Base-by-base conservation (phyloP, 441 rosid genomes). In the Omphalea diandra region DNA sequence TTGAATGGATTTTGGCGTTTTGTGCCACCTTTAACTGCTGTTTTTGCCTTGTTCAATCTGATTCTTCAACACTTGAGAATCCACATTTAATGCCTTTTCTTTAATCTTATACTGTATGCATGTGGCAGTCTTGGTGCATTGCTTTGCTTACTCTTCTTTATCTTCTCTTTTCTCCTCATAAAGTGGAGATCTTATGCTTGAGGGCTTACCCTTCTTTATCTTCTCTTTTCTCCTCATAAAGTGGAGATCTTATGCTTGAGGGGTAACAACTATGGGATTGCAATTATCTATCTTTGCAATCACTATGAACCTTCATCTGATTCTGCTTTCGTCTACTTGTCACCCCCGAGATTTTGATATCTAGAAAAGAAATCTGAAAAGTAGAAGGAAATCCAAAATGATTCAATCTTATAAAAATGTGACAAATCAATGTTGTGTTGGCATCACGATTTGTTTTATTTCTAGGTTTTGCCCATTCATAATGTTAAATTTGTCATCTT, bases 1-100 rank as follows among this genome's bases (percentile, higher is more conserved):
- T 71, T 61, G 63, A 67, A 61, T 38, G 58, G 47, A 22, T 67
- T 58, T 67, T 61, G 69, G 61, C 27, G 38, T 66, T 70, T 41
- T n/a, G 14, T 47, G 27, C 15, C 33, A n/a, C 1, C 18, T 52
- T n/a, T 63, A 67, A 26, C 60, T 44, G 47, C 35, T 43, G 31
- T 35, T 58, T 29, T 57, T 53, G 29, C 12, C n/a, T 65, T 36
- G 49, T 26, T 44, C 12, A 58, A 36, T 49, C 15, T n/a, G 10
- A 41, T 29, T 65, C 15, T 12, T 27, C 44, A 29, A 49, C 18
- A 60, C 36, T 26, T 36, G 49, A 61, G 59, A 11, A 62, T 71
- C 50, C 54, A 11, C n/a, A 66, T 20, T 66, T 50, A 66, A 50
- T n/a, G 4, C 11, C 15, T 1, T 14, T 49, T 11, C 38, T 54